Evolutionary conservation across 805 yeast species (phyloP), one percentile per base, ranked within the genome.

Genomic region (Metschnikowia cerradonensis): DNA sequence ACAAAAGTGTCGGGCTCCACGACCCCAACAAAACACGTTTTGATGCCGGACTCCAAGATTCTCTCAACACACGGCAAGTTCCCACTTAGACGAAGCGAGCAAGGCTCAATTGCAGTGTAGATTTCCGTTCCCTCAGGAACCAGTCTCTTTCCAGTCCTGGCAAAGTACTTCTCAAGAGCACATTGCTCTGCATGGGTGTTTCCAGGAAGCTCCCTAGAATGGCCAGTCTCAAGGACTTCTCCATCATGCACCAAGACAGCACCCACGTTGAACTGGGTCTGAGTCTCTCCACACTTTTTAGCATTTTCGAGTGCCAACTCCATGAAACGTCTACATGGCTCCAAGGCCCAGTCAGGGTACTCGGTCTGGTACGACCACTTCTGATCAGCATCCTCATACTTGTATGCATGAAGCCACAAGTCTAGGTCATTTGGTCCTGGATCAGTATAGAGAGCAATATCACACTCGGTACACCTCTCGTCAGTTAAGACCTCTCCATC

Each of bases 141-240:
- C 2, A 68, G 70, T 3, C 56, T 42, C 59, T 52, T 49, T 10
- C 72, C 72, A 1, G 68, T 64, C 36, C 67, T 59, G 6, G 62
- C 58, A 50, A 75, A 81, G 58, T 84, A 86, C 66, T 94, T 94
- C 32, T 83, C 86, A 50, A 94, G 64, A 0, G 97, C 97, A 72
- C 95, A 86, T 65, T 94, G 97, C 62, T 94, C 99, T 3, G 99
- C 99, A 66, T 92, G 99, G 0, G 99, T 92, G 67, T 92, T 94
- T 0, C 98, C 99, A 17, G 86, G 88, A 2, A 91, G 71, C 66
- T 94, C 99, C 49, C 98, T 76, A 0, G 98, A 89, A 62, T 81
- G 90, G 0, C 99, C 99, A 0, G 88, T 82, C 6, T 86, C 76
- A n/a, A 94, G 64, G 0, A 92, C 72, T 47, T 78, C 61, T 36